Conservation (phyloP, 306 rosid species). For the Cucurbita argyrosperma region DNA sequence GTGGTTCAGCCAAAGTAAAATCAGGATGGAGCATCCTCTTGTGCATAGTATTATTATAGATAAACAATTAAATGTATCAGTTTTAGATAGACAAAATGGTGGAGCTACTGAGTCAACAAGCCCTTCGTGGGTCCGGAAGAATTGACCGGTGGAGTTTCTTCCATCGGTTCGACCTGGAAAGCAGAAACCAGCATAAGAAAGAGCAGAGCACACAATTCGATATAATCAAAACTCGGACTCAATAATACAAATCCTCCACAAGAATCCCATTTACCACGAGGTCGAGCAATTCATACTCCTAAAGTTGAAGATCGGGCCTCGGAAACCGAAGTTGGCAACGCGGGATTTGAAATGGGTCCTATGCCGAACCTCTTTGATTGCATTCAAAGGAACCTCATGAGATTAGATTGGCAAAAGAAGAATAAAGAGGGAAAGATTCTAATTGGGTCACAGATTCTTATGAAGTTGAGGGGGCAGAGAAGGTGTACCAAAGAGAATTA, state of each 20-base stretch:
- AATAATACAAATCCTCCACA: neutral
- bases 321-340: slow-evolving; percentile 24
- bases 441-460: neutral
- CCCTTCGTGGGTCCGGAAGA: slow-evolving; percentile 19
- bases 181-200: slow-evolving; percentile 24
- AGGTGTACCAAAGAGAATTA: slow-evolving; percentile 10
- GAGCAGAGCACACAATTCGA: slow-evolving; percentile 10
- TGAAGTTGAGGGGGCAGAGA: neutral
- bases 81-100: slow-evolving; percentile 10
- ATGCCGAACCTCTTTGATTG: neutral
- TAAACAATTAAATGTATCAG: slow-evolving; percentile 2
- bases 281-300: neutral
- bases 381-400: slow-evolving; percentile 8
- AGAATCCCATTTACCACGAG: neutral
- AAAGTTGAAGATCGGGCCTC: slow-evolving; percentile 28
- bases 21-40: slow-evolving; percentile 3
- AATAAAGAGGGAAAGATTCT: neutral
- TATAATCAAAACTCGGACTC: neutral
- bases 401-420: neutral
- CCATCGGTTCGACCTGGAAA: slow-evolving; percentile 32
- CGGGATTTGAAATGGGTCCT: slow-evolving; percentile 3
- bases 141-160: slow-evolving; percentile 10
- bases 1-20: neutral
- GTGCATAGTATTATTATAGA: slow-evolving; percentile 8
- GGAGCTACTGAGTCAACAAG: slow-evolving; percentile 10